Base-by-base conservation (phyloP, 805 yeast genomes). In the Starmerella cellae region DNA sequence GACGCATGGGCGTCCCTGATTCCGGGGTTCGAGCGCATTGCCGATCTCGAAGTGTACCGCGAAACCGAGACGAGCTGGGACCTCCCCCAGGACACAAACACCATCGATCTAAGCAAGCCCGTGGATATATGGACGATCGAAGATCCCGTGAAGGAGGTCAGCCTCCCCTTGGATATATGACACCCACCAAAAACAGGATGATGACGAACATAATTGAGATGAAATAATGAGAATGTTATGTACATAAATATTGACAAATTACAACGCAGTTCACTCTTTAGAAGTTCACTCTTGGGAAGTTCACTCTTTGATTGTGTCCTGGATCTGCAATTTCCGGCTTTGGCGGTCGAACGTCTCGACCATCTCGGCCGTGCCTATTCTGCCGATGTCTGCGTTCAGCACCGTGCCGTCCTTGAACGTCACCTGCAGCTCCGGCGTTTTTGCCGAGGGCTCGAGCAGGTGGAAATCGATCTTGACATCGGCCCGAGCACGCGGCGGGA, bases 351-450 rank as follows among this genome's bases (percentile, higher is more conserved):
- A 75, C 46, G 68, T 60, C 41, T 74, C 77, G 9, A 72, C 64
- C 52, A 85, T 62, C 50, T 85, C 95, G 18, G 61, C 66, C 45
- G 82, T 71, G 6, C 64, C 64, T 55, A 71, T 60, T 6, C 53
- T 56, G 2, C 69, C 59, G 9, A 95, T 94, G 57, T 84, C 82
- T 5, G 75, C 74, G 41, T 68, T 71, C 63, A 82, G 61, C 4
- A 69, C 71, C 38, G 75, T 71, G 55, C 87, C 88, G 60, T 87
- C 96, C 60, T 81, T 77, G 64, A 74, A 87, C 1, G 79, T 74
- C 20, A 87, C 94, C 48, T 75, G 68, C 17, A 87, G 72, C n/a
- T 68, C 53, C 14, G 94, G 85, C 17, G 68, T 72, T 9, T 57
- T 62, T 0, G 77, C 64, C 5, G 45, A 49, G 17, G 46, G 37